Percentiles rank a stretch among this genome's conserved stretches.
These are phyloP conservation scores for Rhizopogon vinicolor DNA, from an alignment of 768 basidiomycete genomes.

Conservation along the genomic window DNA sequence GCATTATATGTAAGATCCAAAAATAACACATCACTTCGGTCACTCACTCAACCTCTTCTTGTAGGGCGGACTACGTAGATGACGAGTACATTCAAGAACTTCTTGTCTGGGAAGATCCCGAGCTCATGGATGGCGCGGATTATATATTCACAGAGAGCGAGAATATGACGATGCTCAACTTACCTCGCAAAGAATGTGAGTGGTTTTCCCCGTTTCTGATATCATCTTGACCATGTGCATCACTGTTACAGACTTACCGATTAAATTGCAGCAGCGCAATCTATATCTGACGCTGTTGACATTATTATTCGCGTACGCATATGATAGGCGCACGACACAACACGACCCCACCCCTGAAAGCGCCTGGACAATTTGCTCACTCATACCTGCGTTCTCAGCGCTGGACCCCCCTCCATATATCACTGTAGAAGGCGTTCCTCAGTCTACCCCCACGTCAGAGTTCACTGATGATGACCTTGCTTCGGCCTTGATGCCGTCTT, in stretches of 20 bases:
- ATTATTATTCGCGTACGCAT: constrained; percentile 75
- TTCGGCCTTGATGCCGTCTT: constrained; percentile 53
- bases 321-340: constrained; percentile 75
- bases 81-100: constrained; percentile 73
- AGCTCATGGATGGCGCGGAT: constrained; percentile 26
- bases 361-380: constrained; percentile 75
- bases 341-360: constrained; percentile 84
- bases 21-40: background rate
- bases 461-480: constrained; percentile 45
- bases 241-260: constrained; percentile 51
- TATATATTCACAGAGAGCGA: constrained; percentile 69
- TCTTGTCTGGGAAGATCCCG: constrained; percentile 61
- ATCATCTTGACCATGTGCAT: background rate
- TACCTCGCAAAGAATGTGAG: constrained; percentile 52
- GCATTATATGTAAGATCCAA: constrained; percentile 66
- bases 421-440: constrained; percentile 12
- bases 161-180: constrained; percentile 55
- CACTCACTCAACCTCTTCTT: constrained; percentile 3
- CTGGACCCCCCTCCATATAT: constrained; percentile 65
- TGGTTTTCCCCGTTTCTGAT: background rate
- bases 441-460: constrained; percentile 3
- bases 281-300: constrained; percentile 69
- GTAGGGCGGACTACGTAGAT: constrained; percentile 78
- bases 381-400: constrained; percentile 78
- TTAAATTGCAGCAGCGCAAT: constrained; percentile 47